Evolutionary conservation across 352 stramenopile genomes (phyloP).

Genomic region (Phytophthora tentaculata): DNA sequence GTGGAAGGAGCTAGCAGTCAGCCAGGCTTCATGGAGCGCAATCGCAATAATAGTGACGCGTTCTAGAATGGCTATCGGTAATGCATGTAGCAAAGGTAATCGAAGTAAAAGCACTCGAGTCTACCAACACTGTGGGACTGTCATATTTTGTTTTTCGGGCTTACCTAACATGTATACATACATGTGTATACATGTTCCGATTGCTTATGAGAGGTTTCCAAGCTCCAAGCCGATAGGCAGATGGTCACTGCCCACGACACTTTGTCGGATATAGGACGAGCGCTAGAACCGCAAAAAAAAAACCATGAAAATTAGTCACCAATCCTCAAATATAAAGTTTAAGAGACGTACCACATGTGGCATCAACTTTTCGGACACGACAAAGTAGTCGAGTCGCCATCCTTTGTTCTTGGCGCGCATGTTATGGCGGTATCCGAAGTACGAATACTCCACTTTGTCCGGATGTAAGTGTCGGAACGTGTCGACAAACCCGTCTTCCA

Average conservation of each 20-base stretch:
- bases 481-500: conserved; percentile 76
- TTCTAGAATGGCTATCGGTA: conserved; percentile 43
- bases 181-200: no score
- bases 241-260: conserved; percentile 79
- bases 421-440: conserved; percentile 86
- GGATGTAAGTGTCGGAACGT: conserved; percentile 74
- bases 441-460: conserved; percentile 73
- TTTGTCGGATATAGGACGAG: conserved; percentile 64
- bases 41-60: conserved; percentile 61
- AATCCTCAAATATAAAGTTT: conserved; percentile 1
- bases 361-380: conserved; percentile 69
- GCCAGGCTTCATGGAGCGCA: conserved; percentile 56
- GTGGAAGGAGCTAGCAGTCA: conserved; percentile 47
- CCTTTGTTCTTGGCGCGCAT: conserved; percentile 84
- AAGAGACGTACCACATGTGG: conserved; percentile 56
- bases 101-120: conserved; percentile 5
- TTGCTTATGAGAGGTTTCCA: conserved; percentile 18
- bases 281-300: conserved; percentile 34
- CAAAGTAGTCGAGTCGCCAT: conserved; percentile 89
- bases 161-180: no score
- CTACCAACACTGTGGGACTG: neutral
- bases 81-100: conserved; percentile 10
- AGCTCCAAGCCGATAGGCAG: conserved; percentile 79
- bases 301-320: conserved; percentile 21
- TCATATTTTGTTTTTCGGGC: neutral